These are phyloP conservation scores for Lycium barbarum DNA, from an alignment of 257 asterid species.

Conservation along the genomic window DNA sequence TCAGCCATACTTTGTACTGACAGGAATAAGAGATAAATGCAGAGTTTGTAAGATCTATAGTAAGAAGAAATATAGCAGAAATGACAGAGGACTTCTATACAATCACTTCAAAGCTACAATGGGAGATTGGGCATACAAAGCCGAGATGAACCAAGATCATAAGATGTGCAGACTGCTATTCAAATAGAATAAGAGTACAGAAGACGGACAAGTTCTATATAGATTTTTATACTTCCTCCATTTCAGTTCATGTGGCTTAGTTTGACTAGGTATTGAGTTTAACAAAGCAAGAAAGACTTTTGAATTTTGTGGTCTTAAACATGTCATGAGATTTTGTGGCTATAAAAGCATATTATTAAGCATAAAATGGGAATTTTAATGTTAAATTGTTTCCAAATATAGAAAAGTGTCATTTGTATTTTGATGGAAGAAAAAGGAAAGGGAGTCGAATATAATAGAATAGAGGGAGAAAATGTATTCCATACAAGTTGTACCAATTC, in stretches of 20 bases:
- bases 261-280: background rate
- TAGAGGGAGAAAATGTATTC: background rate
- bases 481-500: background rate
- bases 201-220: background rate
- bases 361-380: background rate
- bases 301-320: background rate
- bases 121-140: background rate
- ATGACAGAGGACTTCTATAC: background rate
- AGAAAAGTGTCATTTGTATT: background rate
- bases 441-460: background rate
- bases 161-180: background rate
- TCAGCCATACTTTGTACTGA: too few relatives aligned
- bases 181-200: background rate
- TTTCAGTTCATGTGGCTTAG: background rate
- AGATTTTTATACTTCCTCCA: background rate
- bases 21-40: too few relatives aligned
- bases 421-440: background rate
- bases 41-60: too few relatives aligned
- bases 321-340: background rate
- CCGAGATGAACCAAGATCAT: background rate
- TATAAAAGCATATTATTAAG: background rate
- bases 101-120: background rate
- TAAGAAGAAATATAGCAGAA: too few relatives aligned
- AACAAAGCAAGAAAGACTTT: background rate
- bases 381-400: background rate